phyloP scores from a whole-genome alignment of 2,329 filamentous ascomycete genomes.

The Coniochaeta sp. region DNA sequence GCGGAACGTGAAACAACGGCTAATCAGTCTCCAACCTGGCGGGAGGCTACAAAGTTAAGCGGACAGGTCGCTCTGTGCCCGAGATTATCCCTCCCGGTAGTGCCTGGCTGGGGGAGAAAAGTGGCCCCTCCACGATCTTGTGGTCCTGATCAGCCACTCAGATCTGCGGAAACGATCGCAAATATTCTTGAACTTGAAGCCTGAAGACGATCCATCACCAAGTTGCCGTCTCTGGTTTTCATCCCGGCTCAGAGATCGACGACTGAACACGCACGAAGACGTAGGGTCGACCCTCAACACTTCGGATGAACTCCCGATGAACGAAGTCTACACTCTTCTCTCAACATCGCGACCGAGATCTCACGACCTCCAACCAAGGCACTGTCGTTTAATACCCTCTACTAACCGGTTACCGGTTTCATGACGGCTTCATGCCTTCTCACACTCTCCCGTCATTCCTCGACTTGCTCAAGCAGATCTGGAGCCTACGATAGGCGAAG shows the following conservation, averaged over 20 bases:
- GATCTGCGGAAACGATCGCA: slow-evolving; percentile 6
- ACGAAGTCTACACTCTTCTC: too few relatives aligned
- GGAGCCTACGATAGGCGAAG: not conserved
- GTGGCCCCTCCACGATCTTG: slow-evolving; percentile 5
- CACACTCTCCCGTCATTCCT: not conserved
- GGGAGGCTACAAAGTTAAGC: slow-evolving; percentile 6
- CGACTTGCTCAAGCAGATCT: not conserved
- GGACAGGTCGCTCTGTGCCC: slow-evolving; percentile 11
- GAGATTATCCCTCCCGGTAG: too few relatives aligned
- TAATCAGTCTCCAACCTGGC: slow-evolving; percentile 15
- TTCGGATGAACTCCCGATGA: slow-evolving; percentile 10
- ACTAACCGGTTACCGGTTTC: too few relatives aligned
- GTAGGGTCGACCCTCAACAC: slow-evolving; percentile 11
- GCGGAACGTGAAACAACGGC: slow-evolving; percentile 19
- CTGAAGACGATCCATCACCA: slow-evolving; percentile 4
- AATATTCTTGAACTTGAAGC: slow-evolving; percentile 10
- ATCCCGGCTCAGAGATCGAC: slow-evolving; percentile 13
- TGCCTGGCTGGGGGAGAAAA: too few relatives aligned
- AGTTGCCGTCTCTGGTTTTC: slow-evolving; percentile 8
- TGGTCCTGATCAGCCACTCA: slow-evolving; percentile 7
- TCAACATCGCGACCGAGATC: too few relatives aligned
- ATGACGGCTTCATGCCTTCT: not conserved
- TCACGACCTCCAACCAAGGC: too few relatives aligned
- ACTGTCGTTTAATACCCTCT: too few relatives aligned
- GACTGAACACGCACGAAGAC: slow-evolving; percentile 8